A percentile compares a stretch with the other conserved stretches of the same genome.
Evolutionary conservation across 2,329 filamentous ascomycete genomes (phyloP).

Genomic region (Didymella pinodella): DNA sequence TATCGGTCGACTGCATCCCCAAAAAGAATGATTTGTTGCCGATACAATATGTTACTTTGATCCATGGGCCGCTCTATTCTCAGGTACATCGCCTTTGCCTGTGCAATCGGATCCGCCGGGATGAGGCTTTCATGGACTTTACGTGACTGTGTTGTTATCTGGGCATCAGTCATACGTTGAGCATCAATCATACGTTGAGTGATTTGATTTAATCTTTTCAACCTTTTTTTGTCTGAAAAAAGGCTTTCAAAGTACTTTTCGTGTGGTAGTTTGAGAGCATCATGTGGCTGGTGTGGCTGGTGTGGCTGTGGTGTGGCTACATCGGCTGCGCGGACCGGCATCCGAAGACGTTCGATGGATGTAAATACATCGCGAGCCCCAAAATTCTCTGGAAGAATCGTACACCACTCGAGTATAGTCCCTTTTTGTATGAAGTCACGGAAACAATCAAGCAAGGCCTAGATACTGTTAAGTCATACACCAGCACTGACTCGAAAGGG

Average conservation of each 20-base stretch:
- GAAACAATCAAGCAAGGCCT: not conserved
- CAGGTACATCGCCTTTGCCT: conserved; percentile 1
- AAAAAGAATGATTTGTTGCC: not conserved
- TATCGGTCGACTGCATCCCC: not conserved
- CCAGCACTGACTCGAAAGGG: not conserved
- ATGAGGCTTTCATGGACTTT: not conserved
- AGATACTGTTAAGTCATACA: not conserved
- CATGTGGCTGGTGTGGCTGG: not conserved
- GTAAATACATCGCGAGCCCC: not conserved
- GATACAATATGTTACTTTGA: not conserved
- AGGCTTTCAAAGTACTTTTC: not conserved
- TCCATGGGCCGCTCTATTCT: not conserved
- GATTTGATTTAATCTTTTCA: not conserved
- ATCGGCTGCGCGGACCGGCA: not conserved
- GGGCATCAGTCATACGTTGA: no score
- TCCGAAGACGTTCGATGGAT: not conserved
- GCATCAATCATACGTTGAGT: not conserved
- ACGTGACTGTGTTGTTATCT: not conserved
- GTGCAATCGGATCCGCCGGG: not conserved
- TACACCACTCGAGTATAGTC: conserved; percentile 1
- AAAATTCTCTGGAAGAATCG: not conserved
- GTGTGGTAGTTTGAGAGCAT: not conserved
- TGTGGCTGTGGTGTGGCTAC: not conserved
- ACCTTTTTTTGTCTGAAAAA: not conserved
- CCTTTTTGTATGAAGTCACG: not conserved